Conservation (phyloP, 805 yeast species). For the Yarrowia yakushimensis region DNA sequence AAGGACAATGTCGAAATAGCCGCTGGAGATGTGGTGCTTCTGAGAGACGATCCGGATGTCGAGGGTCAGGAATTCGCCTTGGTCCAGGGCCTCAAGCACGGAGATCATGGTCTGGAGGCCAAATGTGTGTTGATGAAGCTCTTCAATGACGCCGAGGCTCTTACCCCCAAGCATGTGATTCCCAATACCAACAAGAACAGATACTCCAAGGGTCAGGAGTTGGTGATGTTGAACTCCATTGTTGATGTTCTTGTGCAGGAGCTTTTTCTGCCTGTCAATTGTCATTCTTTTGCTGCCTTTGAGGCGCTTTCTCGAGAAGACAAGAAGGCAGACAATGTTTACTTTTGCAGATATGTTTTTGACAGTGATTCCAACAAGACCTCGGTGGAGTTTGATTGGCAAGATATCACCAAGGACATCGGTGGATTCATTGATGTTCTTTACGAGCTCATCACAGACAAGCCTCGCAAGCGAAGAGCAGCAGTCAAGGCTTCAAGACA, state of each 20-base stretch:
- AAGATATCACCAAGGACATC: background rate
- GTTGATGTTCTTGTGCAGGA: background rate
- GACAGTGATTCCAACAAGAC: background rate
- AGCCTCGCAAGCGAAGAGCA: background rate
- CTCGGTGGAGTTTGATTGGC: constrained; percentile 18
- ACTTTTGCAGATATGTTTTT: background rate
- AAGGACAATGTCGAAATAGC: background rate
- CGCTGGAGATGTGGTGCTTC: background rate
- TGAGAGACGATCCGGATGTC: background rate
- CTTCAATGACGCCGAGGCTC: constrained; percentile 13
- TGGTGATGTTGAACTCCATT: background rate
- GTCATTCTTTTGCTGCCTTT: background rate
- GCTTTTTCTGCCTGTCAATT: background rate
- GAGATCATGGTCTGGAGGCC: background rate
- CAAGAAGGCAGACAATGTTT: background rate
- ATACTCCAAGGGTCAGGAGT: constrained; percentile 7
- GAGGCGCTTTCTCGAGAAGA: background rate
- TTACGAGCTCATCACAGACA: constrained; percentile 6
- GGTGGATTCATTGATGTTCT: background rate
- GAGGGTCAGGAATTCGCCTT: background rate
- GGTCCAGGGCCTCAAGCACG: background rate
- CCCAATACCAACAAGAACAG: constrained; percentile 5
- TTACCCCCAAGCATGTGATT: background rate
- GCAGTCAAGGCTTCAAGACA: background rate
- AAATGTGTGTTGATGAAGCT: background rate